phyloP scores from a whole-genome alignment of 1,139 yeast species.

The Sugiyamaella xylanicola region DNA sequence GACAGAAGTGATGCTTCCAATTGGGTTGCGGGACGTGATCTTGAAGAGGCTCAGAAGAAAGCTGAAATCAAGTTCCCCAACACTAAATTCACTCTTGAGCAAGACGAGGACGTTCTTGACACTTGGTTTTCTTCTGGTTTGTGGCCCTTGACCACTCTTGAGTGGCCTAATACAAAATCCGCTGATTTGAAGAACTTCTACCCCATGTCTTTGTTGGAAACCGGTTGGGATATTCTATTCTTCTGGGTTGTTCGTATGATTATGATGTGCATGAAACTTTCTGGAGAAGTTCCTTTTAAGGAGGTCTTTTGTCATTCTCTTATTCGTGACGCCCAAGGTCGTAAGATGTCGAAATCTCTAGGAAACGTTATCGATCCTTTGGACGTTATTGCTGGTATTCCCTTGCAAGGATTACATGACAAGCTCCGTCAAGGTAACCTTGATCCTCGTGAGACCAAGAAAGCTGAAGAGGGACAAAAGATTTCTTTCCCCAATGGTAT shows the following conservation, averaged over 20 bases:
- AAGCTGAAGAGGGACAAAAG: conserved; percentile 87
- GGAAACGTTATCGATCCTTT: conserved; percentile 97
- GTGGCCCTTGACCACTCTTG: conserved; percentile 96
- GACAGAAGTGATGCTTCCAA: conserved; percentile 69
- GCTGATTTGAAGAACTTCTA: conserved; percentile 74
- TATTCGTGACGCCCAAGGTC: conserved; percentile 98
- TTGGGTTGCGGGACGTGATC: conserved; percentile 89
- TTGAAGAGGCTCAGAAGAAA: conserved; percentile 81
- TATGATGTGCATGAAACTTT: conserved; percentile 82
- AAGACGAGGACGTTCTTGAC: conserved; percentile 97
- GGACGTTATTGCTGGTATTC: conserved; percentile 88
- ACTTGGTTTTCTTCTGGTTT: conserved; percentile 98
- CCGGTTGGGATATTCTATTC: conserved; percentile 98
- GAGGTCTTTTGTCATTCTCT: conserved; percentile 98
- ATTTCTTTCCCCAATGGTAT: conserved; percentile 94
- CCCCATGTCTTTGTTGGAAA: conserved; percentile 93
- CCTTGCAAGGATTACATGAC: conserved; percentile 76
- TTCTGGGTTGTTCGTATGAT: conserved; percentile 99
- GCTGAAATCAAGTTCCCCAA: conserved; percentile 75
- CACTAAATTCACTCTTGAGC: conserved; percentile 72
- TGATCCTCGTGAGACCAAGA: conserved; percentile 84
- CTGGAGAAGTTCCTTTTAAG: conserved; percentile 89
- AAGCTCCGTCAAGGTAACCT: conserved; percentile 80
- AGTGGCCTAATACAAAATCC: conserved; percentile 80
- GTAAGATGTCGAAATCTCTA: conserved; percentile 96